Conservation (phyloP, 345 rosid genomes). For the Raphanus sativus region DNA sequence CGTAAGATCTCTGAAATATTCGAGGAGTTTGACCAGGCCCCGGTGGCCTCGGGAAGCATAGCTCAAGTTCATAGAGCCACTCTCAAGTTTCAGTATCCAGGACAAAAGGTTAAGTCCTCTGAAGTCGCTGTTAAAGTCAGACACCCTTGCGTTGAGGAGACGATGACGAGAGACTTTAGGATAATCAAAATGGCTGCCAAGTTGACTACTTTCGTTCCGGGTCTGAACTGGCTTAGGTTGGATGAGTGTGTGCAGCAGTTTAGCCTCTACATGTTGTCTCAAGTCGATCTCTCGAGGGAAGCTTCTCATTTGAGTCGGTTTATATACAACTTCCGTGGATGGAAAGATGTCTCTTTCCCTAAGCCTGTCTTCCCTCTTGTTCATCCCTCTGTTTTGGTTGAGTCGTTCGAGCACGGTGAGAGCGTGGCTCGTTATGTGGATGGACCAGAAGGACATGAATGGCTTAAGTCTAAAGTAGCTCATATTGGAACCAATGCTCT, state of each 20-base stretch:
- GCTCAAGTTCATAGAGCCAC: slow-evolving; percentile 97
- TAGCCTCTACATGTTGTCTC: slow-evolving; percentile 95
- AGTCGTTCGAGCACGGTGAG: slow-evolving; percentile 93
- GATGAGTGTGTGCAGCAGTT: slow-evolving; percentile 97
- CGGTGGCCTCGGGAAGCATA: slow-evolving; percentile 98
- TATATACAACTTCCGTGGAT: slow-evolving; percentile 81
- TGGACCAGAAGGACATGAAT: slow-evolving; percentile 66
- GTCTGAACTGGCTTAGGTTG: slow-evolving; percentile 90
- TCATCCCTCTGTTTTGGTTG: slow-evolving; percentile 96
- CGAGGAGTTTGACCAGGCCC: slow-evolving; percentile 81
- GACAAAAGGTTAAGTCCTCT: slow-evolving; percentile 62
- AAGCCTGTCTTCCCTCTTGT: slow-evolving; percentile 93
- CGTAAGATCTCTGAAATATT: slow-evolving; percentile 84
- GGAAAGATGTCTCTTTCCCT: slow-evolving; percentile 97
- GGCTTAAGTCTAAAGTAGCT: slow-evolving; percentile 76
- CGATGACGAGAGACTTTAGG: slow-evolving; percentile 82
- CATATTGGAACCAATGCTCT: slow-evolving; percentile 97
- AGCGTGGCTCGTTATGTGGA: slow-evolving; percentile 81
- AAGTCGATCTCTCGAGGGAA: slow-evolving; percentile 99
- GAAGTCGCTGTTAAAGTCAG: slow-evolving; percentile 97
- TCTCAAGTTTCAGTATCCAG: slow-evolving; percentile 73
- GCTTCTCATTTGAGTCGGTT: slow-evolving; percentile 96
- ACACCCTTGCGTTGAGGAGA: slow-evolving; percentile 95
- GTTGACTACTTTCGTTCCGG: slow-evolving; percentile 62
- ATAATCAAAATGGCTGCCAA: slow-evolving; percentile 76